Conservation (phyloP, 2,329 filamentous ascomycete genomes). For the Sclerotiophoma versabilis region DNA sequence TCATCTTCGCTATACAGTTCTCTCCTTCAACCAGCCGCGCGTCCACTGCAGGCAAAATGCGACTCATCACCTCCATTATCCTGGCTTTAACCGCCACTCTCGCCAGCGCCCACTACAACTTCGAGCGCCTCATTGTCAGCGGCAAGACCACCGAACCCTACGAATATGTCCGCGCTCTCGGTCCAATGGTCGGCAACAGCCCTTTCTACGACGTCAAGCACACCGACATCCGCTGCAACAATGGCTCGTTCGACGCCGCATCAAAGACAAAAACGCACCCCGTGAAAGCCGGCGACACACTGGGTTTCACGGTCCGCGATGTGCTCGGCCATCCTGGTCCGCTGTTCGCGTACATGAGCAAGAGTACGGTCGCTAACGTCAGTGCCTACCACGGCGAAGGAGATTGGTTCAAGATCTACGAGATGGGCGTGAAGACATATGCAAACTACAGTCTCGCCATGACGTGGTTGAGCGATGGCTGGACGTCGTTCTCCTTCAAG, state of each 20-base stretch:
- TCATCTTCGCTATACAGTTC: not conserved
- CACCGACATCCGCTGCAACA: conserved; percentile 46
- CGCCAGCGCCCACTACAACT: conserved; percentile 46
- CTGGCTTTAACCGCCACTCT: conserved; percentile 36
- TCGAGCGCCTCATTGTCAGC: conserved; percentile 48
- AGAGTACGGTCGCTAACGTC: conserved; percentile 67
- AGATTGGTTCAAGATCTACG: conserved; percentile 48
- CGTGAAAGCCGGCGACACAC: conserved; percentile 55
- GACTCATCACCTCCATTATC: conserved; percentile 18
- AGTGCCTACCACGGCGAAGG: conserved; percentile 72
- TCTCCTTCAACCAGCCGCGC: not conserved
- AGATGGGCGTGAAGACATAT: conserved; percentile 36
- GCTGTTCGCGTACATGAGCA: conserved; percentile 49
- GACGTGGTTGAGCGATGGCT: conserved; percentile 18
- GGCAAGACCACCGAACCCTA: conserved; percentile 29
- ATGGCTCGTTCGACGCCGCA: conserved; percentile 33
- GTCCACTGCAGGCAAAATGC: not conserved
- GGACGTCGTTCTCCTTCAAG: conserved; percentile 16
- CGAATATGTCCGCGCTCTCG: conserved; percentile 9
- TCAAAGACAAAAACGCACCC: conserved; percentile 47
- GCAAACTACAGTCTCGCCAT: conserved; percentile 8
- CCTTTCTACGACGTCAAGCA: conserved; percentile 10
- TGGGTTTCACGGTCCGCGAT: conserved; percentile 60
- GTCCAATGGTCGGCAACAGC: conserved; percentile 3
- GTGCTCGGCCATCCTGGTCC: conserved; percentile 53